Conservation (phyloP, 2,329 filamentous ascomycete genomes). For the Aureobasidium sp. region DNA sequence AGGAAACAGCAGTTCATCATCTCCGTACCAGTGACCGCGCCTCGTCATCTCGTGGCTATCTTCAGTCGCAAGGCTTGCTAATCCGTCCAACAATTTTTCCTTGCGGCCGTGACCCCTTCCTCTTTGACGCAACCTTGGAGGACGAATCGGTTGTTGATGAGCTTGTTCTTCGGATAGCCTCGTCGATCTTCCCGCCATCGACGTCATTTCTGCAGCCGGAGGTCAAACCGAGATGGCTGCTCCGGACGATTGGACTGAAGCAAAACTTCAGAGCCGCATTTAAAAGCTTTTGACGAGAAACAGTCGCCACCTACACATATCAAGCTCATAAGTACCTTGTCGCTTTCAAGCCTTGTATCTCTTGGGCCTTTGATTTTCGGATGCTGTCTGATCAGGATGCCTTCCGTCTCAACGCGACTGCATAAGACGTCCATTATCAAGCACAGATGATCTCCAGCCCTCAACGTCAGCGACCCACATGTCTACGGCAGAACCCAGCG, state of each 20-base stretch:
- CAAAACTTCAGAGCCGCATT: neutral
- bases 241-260: neutral
- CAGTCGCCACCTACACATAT: neutral
- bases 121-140: neutral
- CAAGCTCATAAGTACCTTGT: conserved; percentile 1
- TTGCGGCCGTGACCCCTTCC: neutral
- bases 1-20: neutral
- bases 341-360: neutral
- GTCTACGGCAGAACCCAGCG: neutral
- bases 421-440: neutral
- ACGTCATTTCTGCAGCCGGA: neutral
- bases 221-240: neutral
- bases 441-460: conserved; percentile 9
- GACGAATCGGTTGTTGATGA: neutral
- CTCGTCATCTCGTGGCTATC: neutral
- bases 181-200: conserved; percentile 5
- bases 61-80: neutral
- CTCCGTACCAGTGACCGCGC: neutral
- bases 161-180: neutral
- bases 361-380: neutral
- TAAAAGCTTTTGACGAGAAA: neutral
- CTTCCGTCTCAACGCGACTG: neutral
- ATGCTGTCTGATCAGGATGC: neutral
- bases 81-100: conserved; percentile 10
- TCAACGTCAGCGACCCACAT: conserved; percentile 6